These are phyloP conservation scores for Berberis thunbergii DNA, from an alignment of 164 flowering plant species.

Conservation along the genomic window DNA sequence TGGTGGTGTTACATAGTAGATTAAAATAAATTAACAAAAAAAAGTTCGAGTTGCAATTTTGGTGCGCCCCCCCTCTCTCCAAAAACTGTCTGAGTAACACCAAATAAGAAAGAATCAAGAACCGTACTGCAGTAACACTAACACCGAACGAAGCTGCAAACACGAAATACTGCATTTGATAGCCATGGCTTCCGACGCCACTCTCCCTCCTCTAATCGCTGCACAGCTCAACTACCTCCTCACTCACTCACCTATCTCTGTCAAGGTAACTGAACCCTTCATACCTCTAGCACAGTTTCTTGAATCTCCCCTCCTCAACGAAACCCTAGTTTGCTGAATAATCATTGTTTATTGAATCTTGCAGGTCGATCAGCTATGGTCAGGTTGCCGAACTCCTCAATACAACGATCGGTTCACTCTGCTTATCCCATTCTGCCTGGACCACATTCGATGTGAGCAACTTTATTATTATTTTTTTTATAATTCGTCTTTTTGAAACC, in stretches of 20 bases:
- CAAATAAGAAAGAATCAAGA: no score
- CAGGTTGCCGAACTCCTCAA: constrained; percentile 43
- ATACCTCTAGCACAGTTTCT: neutral
- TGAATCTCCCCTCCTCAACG: neutral
- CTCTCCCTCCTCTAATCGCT: constrained; percentile 51
- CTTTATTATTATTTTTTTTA: neutral
- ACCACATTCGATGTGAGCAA: constrained; percentile 53
- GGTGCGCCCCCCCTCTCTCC: no score
- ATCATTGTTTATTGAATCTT: neutral
- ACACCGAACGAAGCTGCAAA: no score
- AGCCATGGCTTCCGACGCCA: constrained; percentile 31
- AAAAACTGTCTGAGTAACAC: no score
- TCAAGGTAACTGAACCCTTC: constrained; percentile 38
- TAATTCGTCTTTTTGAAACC: neutral
- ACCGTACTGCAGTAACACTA: no score
- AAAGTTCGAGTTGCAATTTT: no score
- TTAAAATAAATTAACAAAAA: no score
- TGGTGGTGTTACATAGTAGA: no score
- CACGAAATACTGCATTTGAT: neutral
- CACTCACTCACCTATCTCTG: constrained; percentile 42
- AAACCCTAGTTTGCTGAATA: neutral
- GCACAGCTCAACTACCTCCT: constrained; percentile 77
- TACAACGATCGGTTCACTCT: constrained; percentile 64
- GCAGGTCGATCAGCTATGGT: constrained; percentile 72
- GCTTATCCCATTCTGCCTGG: constrained; percentile 66